Conservation (phyloP, 202 grass and related monocot genomes). For the Eragrostis tef region DNA sequence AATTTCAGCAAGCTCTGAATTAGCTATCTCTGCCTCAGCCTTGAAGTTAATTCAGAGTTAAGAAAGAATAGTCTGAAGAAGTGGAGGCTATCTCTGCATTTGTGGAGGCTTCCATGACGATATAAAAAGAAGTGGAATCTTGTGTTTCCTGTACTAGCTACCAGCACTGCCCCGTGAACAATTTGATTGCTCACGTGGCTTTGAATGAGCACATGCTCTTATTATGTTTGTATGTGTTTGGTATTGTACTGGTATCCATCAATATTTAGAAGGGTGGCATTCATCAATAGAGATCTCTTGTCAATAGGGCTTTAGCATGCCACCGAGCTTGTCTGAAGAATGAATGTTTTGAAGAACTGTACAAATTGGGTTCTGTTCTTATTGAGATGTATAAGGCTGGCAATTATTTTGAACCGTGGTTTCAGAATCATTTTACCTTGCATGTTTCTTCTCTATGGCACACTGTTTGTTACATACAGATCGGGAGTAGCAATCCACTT, state of each 20-base stretch:
- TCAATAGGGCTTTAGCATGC: slow-evolving; percentile 13
- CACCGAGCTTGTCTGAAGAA: slow-evolving; percentile 21
- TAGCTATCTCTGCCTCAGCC: neutral
- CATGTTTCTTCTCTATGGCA: neutral
- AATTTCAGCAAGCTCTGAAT: neutral
- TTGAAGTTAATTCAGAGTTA: neutral
- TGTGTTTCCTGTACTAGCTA: neutral
- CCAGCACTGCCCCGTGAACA: neutral
- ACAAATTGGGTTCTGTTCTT: slow-evolving; percentile 20
- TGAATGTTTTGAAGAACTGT: neutral
- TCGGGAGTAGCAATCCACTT: slow-evolving; percentile 18
- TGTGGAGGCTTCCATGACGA: neutral
- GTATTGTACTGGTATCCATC: neutral
- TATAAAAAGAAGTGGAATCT: neutral
- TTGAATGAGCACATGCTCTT: slow-evolving; percentile 9
- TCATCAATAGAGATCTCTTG: neutral
- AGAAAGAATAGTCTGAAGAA: slow-evolving; percentile 1
- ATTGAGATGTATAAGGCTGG: neutral
- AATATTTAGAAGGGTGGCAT: neutral
- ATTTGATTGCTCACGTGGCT: neutral
- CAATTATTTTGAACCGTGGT: neutral
- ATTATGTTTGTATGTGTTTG: neutral
- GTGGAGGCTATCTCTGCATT: too few relatives aligned
- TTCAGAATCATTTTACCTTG: slow-evolving; percentile 30
- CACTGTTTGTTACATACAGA: neutral